Percentiles rank a stretch among this genome's conserved stretches.
phyloP scores from a whole-genome alignment of 352 stramenopile species.

The Phytophthora macrochlamydospora region DNA sequence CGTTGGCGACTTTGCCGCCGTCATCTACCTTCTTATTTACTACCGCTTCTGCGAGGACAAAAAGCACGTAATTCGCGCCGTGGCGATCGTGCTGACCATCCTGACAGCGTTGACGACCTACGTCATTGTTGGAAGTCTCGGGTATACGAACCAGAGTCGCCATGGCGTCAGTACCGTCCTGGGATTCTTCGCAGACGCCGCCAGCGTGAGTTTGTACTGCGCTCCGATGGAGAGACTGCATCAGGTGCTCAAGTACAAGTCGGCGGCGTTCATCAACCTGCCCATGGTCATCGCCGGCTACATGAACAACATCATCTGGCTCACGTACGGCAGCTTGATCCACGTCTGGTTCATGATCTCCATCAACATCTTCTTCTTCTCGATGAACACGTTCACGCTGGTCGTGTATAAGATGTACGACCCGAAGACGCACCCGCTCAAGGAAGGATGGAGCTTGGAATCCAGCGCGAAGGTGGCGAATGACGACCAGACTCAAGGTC shows the following conservation, averaged over 20 bases:
- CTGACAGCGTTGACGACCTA: slow-evolving; percentile 44
- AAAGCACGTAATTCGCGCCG: slow-evolving; percentile 22
- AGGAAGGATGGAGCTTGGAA: slow-evolving; percentile 22
- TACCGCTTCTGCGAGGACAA: slow-evolving; percentile 35
- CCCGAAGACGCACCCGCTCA: slow-evolving; percentile 27
- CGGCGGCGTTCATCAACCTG: slow-evolving; percentile 53
- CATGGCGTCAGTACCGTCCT: slow-evolving; percentile 38
- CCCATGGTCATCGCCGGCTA: slow-evolving; percentile 46
- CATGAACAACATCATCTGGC: slow-evolving; percentile 57
- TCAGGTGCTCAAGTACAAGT: slow-evolving; percentile 39
- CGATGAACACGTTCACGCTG: slow-evolving; percentile 30
- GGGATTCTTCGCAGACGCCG: slow-evolving; percentile 45
- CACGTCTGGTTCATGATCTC: slow-evolving; percentile 45
- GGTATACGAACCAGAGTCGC: slow-evolving; percentile 32
- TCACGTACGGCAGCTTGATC: slow-evolving; percentile 45
- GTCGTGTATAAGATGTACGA: slow-evolving; percentile 38
- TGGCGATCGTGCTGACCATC: slow-evolving; percentile 12
- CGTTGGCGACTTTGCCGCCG: slow-evolving; percentile 30
- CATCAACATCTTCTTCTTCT: slow-evolving; percentile 38
- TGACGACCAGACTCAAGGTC: not conserved
- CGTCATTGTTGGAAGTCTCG: slow-evolving; percentile 36
- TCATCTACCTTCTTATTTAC: slow-evolving; percentile 39
- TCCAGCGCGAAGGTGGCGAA: not conserved
- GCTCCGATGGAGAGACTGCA: slow-evolving; percentile 51
- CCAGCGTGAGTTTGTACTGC: slow-evolving; percentile 48